phyloP scores from a whole-genome alignment of 805 yeast genomes.

The Saccharomycopsis guyanensis region DNA sequence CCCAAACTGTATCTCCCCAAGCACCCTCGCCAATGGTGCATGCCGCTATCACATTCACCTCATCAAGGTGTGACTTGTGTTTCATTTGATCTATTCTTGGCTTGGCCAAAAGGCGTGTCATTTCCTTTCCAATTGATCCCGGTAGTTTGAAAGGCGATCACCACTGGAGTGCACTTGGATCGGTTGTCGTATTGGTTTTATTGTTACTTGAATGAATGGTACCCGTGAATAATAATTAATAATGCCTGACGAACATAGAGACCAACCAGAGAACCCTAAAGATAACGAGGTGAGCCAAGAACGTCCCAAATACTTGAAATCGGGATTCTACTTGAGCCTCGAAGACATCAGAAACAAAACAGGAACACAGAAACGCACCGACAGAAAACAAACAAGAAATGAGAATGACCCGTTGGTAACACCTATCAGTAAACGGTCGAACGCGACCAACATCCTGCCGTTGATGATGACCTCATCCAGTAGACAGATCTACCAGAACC shows the following conservation, averaged over 20 bases:
- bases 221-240: no score
- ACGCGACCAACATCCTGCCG: neutral
- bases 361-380: neutral
- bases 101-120: no score
- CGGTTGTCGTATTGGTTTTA: no score
- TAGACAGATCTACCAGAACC: neutral
- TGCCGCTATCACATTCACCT: neutral
- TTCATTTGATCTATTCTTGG: neutral
- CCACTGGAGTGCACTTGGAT: no score
- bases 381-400: neutral
- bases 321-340: conserved; percentile 1
- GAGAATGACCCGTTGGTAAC: conserved; percentile 3
- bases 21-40: neutral
- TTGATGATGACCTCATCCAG: neutral
- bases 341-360: conserved; percentile 1
- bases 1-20: neutral
- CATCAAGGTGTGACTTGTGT: neutral
- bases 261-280: no score
- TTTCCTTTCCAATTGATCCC: no score
- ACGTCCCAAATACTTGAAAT: neutral
- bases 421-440: neutral
- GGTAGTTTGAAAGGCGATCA: no score
- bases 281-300: no score
- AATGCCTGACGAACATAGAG: no score
- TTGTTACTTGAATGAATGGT: no score